A percentile compares a stretch with the other conserved stretches of the same genome.
Evolutionary conservation across 345 rosid genomes (phyloP).

Genomic region (Pseudoturritis turrita): DNA sequence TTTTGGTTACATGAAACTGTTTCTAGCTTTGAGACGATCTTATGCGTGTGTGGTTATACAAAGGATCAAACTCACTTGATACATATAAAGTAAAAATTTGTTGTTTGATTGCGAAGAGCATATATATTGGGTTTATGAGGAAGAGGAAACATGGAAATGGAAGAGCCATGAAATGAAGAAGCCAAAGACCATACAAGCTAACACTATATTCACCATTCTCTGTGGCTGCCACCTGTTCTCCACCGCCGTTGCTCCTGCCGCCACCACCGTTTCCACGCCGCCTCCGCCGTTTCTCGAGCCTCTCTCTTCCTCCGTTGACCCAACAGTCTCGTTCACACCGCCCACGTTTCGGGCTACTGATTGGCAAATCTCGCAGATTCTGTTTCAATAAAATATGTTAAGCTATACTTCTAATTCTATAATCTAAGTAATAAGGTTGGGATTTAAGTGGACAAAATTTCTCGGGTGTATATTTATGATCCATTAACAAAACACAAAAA

Average conservation of each 20-base stretch:
- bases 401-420: background rate
- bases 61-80: background rate
- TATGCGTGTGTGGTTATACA: background rate
- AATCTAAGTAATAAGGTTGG: background rate
- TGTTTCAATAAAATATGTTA: slow-evolving; percentile 18
- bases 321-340: slow-evolving; percentile 42
- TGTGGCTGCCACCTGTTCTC: slow-evolving; percentile 64
- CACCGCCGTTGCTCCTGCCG: background rate
- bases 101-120: background rate
- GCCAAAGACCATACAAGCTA: slow-evolving; percentile 36
- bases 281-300: slow-evolving; percentile 7
- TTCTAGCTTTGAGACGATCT: background rate
- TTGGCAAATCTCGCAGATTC: slow-evolving; percentile 91
- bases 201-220: slow-evolving; percentile 33
- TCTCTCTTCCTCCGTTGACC: slow-evolving; percentile 30
- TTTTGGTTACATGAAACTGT: slow-evolving; percentile 5
- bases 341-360: slow-evolving; percentile 67
- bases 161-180: slow-evolving; percentile 33
- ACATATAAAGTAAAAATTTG: background rate
- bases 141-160: slow-evolving; percentile 33
- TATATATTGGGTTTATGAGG: background rate
- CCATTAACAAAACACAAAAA: background rate
- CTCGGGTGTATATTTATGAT: background rate
- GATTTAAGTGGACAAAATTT: too few species aligned
- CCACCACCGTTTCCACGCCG: slow-evolving; percentile 4